Evolutionary conservation across 192 early-diverging fungal genomes (phyloP), one percentile per base, ranked within the genome.

Genomic region (Coemansia sp.): DNA sequence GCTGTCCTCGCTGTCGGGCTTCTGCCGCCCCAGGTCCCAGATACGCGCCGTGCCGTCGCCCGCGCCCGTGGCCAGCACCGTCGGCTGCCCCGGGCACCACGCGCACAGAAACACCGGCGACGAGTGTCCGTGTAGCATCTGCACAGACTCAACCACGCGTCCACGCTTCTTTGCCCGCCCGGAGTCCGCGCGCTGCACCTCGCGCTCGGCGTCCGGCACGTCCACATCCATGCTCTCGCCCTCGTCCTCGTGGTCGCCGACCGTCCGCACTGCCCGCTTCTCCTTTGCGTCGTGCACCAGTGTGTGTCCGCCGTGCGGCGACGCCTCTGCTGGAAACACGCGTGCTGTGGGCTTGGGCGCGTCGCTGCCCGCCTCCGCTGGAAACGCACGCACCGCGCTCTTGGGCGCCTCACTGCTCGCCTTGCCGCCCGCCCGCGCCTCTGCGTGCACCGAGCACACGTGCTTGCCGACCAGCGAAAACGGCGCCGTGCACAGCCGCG

Each of bases 1-100:
- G 27, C 72, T 50, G 16, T 79, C 77, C 12, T n/a, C n/a, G 31
- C 80, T 70, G 12, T 40, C 38, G 38, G 79, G 65, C 10, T 75
- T 56, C 48, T 67, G 56, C 4, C 62, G 55, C 5, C 91, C 85
- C 24, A 94, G 81, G 33, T 86, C 85, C 95, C 94, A 98, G 40
- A 98, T 80, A 31, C 92, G 81, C 29, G 89, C 86, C 3, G 87
- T 93, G 10, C 89, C 92, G 75, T 98, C 95, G 18, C 86, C 87
- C 23, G 89, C 85, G 1, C 77, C 77, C 4, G 77, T 80, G n/a
- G 93, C 95, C 19, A 97, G 58, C 22, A 91, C 54, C 12, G 59
- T 67, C 22, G 87, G 57, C n/a, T 79, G 48, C 0, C 62, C 54
- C 6, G 91, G 88, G 63, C 89, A 93, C 95, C 95, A 97, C 19